Evolutionary conservation across 345 rosid genomes (phyloP), one percentile per base, ranked within the genome.

Genomic region (Citrus reticulata): DNA sequence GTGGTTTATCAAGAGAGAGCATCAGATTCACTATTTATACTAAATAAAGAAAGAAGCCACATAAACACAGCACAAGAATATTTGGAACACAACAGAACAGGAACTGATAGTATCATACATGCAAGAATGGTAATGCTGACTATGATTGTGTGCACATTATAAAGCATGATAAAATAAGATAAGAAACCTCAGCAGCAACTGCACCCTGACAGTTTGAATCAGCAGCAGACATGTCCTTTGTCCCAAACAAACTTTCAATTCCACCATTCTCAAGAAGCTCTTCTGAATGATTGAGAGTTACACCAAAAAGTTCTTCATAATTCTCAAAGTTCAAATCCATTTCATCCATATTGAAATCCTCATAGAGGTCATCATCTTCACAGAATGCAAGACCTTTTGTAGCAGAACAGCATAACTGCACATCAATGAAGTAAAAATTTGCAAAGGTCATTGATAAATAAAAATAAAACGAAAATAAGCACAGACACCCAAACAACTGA

Each of bases 271-370:
- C 97, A 78, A 97, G 81, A 66, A 93, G 90, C 85, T 91, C 92
- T 81, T 91, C 97, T 4, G 95, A 83, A 70, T 92, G 82, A 84
- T 90, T 92, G 32, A 94, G 92, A 74, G 95, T 86, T 22, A 86
- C 80, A n/a, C 98, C 97, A 76, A 96, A 96, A 70, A 96, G 97
- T 83, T 96, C 98, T 82, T 96, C 99, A 83, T 94, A 94, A 83
- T 94, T 91, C 84, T 96, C 98, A 67, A 93, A 85, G 80, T 84
- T 90, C 89, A 96, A 80, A 78, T 91, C 98, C 83, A 96, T 74
- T 85, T 94, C 97, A 85, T 91, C 94, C 91, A 91, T 91, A 80
- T 83, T 73, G 74, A 93, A 89, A 80, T 90, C 95, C 24, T 77
- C 92, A 80, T 84, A 89, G 16, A 90, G 75, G 67, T 85, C 90